Evolutionary conservation across 257 asterid genomes (phyloP), one percentile per base, ranked within the genome.

Genomic region (Plantago elongata): DNA sequence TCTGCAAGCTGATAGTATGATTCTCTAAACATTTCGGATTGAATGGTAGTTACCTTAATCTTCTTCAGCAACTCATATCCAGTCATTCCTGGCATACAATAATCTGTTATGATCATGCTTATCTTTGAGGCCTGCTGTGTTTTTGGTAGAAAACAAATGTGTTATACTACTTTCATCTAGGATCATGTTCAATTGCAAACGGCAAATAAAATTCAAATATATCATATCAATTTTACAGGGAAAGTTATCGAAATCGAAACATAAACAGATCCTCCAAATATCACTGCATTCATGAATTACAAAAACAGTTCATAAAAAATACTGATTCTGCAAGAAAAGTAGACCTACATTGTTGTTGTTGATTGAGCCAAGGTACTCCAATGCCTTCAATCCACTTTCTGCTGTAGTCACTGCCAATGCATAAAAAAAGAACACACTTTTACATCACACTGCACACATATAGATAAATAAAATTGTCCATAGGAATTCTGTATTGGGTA

Each of bases 31-130:
- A 47, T 43, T 15, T 7, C 4, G 4, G 42, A 30, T 29, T 6
- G 34, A 7, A 10, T 29, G 38, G 7, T 38, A 40, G 8, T 42
- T 75, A 82, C 89, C 89, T 83, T 83, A 50, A 83, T 77, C 75
- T 79, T 83, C 79, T 71, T 79, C 75, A 83, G 89, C 66, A 83
- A 65, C 73, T 83, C 89, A 68, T 79, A 79, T 29, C 89, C 89
- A 38, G 89, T 74, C 86, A 83, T 83, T 45, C 76, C 89, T 49
- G 89, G 89, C 86, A 83, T 83, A 30, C 89, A 83, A 34, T 82
- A 82, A 72, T 79, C 89, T 55, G 89, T 83, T 16, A 83, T 83
- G 7, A 83, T 79, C 52, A 83, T 80, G 59, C 77, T 73, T 2
- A 80, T 77, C 81, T 79, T 82, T 55, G 78, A 63, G 13, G 69